Conservation (phyloP, 2,329 filamentous ascomycete genomes). For the Ophiostoma quercus region DNA sequence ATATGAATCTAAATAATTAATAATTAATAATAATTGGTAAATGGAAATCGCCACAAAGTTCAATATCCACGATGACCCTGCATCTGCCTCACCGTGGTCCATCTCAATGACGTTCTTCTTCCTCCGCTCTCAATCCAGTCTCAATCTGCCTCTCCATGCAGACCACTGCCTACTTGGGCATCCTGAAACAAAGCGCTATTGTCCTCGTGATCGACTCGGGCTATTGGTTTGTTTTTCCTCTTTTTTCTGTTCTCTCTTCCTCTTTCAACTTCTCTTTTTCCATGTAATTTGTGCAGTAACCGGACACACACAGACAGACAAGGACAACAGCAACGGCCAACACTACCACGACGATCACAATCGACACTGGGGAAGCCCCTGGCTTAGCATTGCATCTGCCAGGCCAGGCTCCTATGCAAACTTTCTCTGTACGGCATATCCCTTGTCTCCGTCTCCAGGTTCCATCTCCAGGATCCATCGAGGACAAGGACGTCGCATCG, state of each 20-base stretch:
- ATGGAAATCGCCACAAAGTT: too few relatives aligned
- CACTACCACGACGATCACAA: not conserved
- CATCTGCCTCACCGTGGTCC: not conserved
- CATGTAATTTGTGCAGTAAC: not conserved
- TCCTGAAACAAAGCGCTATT: constrained; percentile 10
- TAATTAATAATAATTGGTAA: too few relatives aligned
- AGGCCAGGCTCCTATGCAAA: too few relatives aligned
- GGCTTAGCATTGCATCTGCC: not conserved
- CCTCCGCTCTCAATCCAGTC: too few relatives aligned
- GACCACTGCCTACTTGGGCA: constrained; percentile 12
- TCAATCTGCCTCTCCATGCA: not conserved
- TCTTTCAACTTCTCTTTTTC: too few relatives aligned
- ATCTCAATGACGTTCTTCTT: not conserved
- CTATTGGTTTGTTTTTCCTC: not conserved
- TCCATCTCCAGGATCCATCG: not conserved
- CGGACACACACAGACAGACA: not conserved
- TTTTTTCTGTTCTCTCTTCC: not conserved
- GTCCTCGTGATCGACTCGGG: constrained; percentile 4
- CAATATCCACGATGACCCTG: not conserved
- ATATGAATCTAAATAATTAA: not conserved
- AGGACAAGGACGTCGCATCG: not conserved
- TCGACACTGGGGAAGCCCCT: constrained; percentile 8
- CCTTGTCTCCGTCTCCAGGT: constrained; percentile 1
- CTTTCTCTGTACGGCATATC: not conserved
- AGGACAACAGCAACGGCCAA: not conserved